phyloP scores from a whole-genome alignment of 2,329 filamentous ascomycete genomes.

The Talaromyces sp. region DNA sequence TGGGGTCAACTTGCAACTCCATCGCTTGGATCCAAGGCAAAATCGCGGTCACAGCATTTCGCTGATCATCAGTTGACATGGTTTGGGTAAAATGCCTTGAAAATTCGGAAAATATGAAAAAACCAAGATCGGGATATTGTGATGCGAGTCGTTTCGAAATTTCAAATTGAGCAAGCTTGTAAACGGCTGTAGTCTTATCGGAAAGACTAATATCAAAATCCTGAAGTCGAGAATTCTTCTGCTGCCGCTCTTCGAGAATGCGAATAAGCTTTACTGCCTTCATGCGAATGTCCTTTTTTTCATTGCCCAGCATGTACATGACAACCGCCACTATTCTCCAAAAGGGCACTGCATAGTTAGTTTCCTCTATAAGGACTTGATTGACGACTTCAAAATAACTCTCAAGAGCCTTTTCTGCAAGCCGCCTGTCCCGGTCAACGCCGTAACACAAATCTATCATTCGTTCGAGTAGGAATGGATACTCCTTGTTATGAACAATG shows the following conservation, averaged over 20 bases:
- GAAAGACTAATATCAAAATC: conserved; percentile 98
- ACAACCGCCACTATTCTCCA: conserved; percentile 88
- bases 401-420: conserved; percentile 65
- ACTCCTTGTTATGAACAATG: conserved; percentile 83
- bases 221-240: conserved; percentile 83
- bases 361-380: conserved; percentile 75
- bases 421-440: conserved; percentile 48
- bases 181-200: conserved; percentile 96
- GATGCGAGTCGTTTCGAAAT: conserved; percentile 86
- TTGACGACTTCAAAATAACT: conserved; percentile 94
- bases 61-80: conserved; percentile 72
- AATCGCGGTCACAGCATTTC: conserved; percentile 90
- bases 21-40: conserved; percentile 95
- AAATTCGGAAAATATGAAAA: conserved; percentile 93
- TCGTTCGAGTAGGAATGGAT: conserved; percentile 77
- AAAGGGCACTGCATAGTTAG: conserved; percentile 77
- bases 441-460: conserved; percentile 89
- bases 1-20: conserved; percentile 85
- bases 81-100: conserved; percentile 81
- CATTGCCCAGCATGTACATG: conserved; percentile 86
- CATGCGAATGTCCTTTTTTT: conserved; percentile 80
- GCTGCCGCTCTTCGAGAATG: conserved; percentile 74
- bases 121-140: conserved; percentile 82
- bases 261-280: conserved; percentile 79
- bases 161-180: conserved; percentile 95